Conservation (phyloP, 352 stramenopile genomes). For the Globisporangium polare region DNA sequence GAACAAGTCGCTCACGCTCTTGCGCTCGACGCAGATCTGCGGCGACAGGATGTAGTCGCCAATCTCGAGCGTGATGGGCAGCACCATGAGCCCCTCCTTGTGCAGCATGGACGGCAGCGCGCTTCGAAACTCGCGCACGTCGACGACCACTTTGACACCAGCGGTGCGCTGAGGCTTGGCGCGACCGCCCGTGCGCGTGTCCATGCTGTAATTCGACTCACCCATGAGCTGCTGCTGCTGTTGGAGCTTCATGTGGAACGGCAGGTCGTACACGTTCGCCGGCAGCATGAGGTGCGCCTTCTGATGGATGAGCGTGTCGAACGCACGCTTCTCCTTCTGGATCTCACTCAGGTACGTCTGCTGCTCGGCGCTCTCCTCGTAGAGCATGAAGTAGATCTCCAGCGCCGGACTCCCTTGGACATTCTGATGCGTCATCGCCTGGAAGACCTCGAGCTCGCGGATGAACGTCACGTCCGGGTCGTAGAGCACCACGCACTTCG, state of each 20-base stretch:
- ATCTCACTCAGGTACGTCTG: conserved; percentile 94
- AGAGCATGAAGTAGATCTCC: conserved; percentile 95
- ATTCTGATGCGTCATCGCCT: conserved; percentile 38
- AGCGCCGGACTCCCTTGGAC: conserved; percentile 21
- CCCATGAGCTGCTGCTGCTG: conserved; percentile 42
- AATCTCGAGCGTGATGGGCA: conserved; percentile 95
- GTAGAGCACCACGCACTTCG: conserved; percentile 92
- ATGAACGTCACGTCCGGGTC: conserved; percentile 95
- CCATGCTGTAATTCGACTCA: conserved; percentile 83
- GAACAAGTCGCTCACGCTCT: conserved; percentile 95
- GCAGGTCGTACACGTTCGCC: conserved; percentile 82
- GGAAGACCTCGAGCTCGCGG: conserved; percentile 93
- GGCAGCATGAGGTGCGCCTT: conserved; percentile 91
- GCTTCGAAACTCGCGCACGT: conserved; percentile 97
- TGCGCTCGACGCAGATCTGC: conserved; percentile 97
- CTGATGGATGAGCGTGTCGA: conserved; percentile 95
- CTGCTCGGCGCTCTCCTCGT: conserved; percentile 95
- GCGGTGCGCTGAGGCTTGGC: conserved; percentile 31
- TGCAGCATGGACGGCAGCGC: conserved; percentile 96
- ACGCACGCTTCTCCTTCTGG: conserved; percentile 94
- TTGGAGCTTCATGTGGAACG: conserved; percentile 69
- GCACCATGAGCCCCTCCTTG: conserved; percentile 88
- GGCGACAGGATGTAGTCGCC: conserved; percentile 98
- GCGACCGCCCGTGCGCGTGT: conserved; percentile 64
- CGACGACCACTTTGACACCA: conserved; percentile 87